Evolutionary conservation across 805 yeast genomes (phyloP), one percentile per base, ranked within the genome.

Genomic region (Saccharomycopsis fibuligera): DNA sequence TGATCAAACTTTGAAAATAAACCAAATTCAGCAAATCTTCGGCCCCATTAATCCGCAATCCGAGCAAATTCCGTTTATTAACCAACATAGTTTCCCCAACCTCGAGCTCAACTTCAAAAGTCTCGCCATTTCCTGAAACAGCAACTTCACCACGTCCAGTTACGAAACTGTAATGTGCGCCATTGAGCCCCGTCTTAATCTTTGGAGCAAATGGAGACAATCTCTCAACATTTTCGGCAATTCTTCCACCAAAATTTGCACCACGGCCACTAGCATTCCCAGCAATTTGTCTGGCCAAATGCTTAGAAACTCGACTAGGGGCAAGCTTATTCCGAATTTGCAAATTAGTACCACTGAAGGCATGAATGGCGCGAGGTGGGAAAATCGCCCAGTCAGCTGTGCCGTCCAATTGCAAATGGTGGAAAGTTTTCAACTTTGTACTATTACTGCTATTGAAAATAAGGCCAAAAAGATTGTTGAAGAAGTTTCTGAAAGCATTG

Each of bases 321-420:
- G 70, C 48, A 16, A 57, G 51, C 25, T 63, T 62, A 42, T 68
- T 64, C 1, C 64, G 61, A 2, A 79, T 59, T 10, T 63, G 56
- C 41, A 81, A 62, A 0, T 81, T 70, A n/a, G 71, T 65, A 1
- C 86, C 87, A 5, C 74, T 60, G 54, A 70, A 78, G 0, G 71
- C 74, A 41, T 78, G 78, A 21, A 81, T 58, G 0, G 80, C 68
- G 14, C 66, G 59, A 1, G 68, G 63, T 38, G 73, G 67, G 41
- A 81, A 66, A 3, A 81, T 49, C 1, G 82, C 83, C 84, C 85
- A 81, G 56, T 81, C 88, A 17, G 61, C 60, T 0, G 75, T 65
- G 2, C 88, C 88, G 54, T 81, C 84, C 49, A 81, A 58, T 2
- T 65, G 52, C 23, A 81, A 49, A 37, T 63, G 66, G 8, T 70